These are phyloP conservation scores for Penicillium antarcticum DNA, from an alignment of 495 filamentous ascomycete species.

Conservation along the genomic window DNA sequence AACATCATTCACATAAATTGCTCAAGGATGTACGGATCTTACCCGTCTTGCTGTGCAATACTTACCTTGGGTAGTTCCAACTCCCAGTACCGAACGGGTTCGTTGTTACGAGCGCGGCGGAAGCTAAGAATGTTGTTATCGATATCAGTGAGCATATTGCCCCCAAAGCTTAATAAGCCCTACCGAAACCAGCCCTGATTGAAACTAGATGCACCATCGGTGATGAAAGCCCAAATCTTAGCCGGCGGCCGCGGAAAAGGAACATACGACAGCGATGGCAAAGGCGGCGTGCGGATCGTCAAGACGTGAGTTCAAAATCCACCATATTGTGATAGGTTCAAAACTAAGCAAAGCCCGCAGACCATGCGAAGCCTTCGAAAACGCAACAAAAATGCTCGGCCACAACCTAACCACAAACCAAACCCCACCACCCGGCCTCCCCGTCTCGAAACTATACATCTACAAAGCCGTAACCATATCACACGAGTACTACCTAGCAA, in stretches of 20 bases:
- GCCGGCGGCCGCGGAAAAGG: slow-evolving; percentile 34
- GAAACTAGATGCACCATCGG: slow-evolving; percentile 22
- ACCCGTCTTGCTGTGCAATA: background rate
- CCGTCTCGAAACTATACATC: slow-evolving; percentile 33
- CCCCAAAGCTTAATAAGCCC: background rate
- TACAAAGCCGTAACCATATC: slow-evolving; percentile 24
- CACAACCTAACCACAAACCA: slow-evolving; percentile 30
- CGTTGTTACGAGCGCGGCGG: slow-evolving; percentile 18
- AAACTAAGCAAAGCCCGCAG: slow-evolving; percentile 3
- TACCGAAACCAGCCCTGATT: background rate
- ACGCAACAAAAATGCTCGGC: slow-evolving; percentile 33
- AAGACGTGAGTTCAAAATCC: slow-evolving; percentile 12
- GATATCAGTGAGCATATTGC: slow-evolving; percentile 17
- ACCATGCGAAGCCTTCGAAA: slow-evolving; percentile 26
- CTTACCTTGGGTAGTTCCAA: slow-evolving; percentile 19
- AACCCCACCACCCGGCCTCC: slow-evolving; percentile 25
- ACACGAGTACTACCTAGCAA: slow-evolving; percentile 31
- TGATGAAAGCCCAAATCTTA: slow-evolving; percentile 32
- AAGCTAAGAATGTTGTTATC: slow-evolving; percentile 23
- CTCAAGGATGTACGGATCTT: slow-evolving; percentile 19
- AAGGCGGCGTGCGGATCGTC: slow-evolving; percentile 31
- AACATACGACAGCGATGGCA: slow-evolving; percentile 25
- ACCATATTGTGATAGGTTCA: background rate
- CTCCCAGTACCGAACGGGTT: slow-evolving; percentile 28
- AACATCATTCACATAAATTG: slow-evolving; percentile 27